A percentile compares a stretch with the other conserved stretches of the same genome.
Evolutionary conservation across 179 eudicot species (phyloP).

Genomic region (Drosera spatulata): DNA sequence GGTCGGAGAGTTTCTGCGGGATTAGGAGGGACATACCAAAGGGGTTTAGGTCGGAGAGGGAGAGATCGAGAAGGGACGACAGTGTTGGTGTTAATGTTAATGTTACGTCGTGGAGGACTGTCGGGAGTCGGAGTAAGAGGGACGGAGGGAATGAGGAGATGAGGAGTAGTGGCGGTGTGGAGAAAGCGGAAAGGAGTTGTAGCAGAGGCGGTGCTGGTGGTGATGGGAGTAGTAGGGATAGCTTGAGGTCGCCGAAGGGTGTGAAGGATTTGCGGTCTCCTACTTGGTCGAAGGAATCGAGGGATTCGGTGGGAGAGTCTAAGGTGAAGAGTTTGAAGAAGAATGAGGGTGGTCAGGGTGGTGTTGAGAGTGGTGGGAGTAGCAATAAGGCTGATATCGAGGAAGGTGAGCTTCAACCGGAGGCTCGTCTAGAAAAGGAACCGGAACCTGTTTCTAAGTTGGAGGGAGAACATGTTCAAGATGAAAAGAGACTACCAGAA

Average conservation of each 20-base stretch:
- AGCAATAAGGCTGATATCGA: slow-evolving; percentile 64
- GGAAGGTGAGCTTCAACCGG: slow-evolving; percentile 86
- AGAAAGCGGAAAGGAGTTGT: slow-evolving; percentile 25
- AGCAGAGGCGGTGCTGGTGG: slow-evolving; percentile 31
- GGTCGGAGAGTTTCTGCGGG: slow-evolving; percentile 70
- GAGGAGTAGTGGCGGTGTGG: slow-evolving; percentile 19
- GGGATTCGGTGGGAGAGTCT: slow-evolving; percentile 69
- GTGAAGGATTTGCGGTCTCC: slow-evolving; percentile 61
- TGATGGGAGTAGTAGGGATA: slow-evolving; percentile 32
- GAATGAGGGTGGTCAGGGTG: slow-evolving; percentile 24
- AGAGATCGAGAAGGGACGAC: slow-evolving; percentile 62
- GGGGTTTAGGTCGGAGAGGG: slow-evolving; percentile 94
- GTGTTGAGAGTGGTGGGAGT: slow-evolving; percentile 41
- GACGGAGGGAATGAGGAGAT: slow-evolving; percentile 54
- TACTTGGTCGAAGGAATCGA: slow-evolving; percentile 51
- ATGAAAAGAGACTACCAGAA: slow-evolving; percentile 7
- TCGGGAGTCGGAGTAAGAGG: slow-evolving; percentile 46
- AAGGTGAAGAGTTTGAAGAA: slow-evolving; percentile 45
- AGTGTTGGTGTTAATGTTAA: slow-evolving; percentile 12
- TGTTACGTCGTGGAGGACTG: slow-evolving; percentile 65
- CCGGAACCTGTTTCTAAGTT: slow-evolving; percentile 8
- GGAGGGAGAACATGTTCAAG: slow-evolving; percentile 15
- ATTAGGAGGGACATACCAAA: slow-evolving; percentile 81
- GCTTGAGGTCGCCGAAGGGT: slow-evolving; percentile 47
- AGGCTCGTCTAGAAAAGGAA: slow-evolving; percentile 35